Conservation (phyloP, 1,284 basidiomycete species). For the Apiotrichum sp. region DNA sequence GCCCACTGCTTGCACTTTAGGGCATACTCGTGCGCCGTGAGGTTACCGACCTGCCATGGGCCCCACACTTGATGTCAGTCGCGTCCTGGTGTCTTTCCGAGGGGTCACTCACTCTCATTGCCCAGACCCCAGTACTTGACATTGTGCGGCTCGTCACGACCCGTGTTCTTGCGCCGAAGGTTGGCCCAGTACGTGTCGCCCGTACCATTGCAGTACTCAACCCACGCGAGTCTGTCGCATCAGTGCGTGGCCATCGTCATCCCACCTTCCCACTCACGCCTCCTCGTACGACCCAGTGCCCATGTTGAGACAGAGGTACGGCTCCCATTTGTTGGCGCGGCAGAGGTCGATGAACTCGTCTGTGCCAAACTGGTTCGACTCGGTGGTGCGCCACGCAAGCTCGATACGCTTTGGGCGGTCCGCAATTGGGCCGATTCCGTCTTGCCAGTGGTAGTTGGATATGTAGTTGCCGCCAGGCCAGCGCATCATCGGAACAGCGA, state of each 20-base stretch:
- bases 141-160: conserved; percentile 56
- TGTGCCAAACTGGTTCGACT: conserved; percentile 62
- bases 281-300: neutral
- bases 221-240: conserved; percentile 51
- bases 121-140: conserved; percentile 51
- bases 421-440: conserved; percentile 57
- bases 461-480: conserved; percentile 57
- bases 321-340: conserved; percentile 48
- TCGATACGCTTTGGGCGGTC: conserved; percentile 55
- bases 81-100: too few species aligned
- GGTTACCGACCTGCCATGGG: conserved; percentile 62
- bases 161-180: conserved; percentile 55
- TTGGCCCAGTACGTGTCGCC: conserved; percentile 56
- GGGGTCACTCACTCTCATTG: conserved; percentile 41
- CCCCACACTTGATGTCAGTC: conserved; percentile 51
- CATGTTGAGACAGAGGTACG: conserved; percentile 57
- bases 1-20: conserved; percentile 60
- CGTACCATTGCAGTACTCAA: conserved; percentile 60
- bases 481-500: conserved; percentile 56
- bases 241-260: neutral
- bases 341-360: conserved; percentile 51
- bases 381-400: conserved; percentile 59
- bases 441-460: conserved; percentile 64
- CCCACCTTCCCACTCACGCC: neutral
- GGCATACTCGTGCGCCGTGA: conserved; percentile 57